Evolutionary conservation across 192 early-diverging fungal genomes (phyloP), one percentile per base, ranked within the genome.

Genomic region (Oehlia diaphana): DNA sequence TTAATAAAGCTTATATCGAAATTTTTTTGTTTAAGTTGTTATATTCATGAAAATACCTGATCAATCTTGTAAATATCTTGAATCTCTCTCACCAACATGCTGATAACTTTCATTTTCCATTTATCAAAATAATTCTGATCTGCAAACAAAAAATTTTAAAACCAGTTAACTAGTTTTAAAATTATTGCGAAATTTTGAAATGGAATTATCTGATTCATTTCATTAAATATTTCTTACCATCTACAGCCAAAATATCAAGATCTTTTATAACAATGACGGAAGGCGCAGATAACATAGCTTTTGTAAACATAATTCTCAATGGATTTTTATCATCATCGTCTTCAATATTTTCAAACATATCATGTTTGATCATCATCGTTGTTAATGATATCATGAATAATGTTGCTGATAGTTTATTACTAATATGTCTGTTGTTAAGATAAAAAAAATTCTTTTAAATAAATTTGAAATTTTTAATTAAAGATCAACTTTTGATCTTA

Each of bases 261-360:
- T 88, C 91, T 47, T 83, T 73, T 14, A 92, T 53, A 0, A 91
- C 49, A 1, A 92, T 69, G 23, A 91, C 84, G 4, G 85, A 84
- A 3, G 91, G 91, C 0, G 81, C 74, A 0, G 73, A 71, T 26
- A 86, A 74, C 42, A 82, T 76, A 0, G 91, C 91, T 37, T 84
- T 81, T 74, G 79, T 79, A 35, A 80, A 89, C 2, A 72, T 77
- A 6, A 62, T 79, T 10, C 78, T 76, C 23, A 79, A 28, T 14
- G 81, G 77, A 3, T 79, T 78, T 3, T 47, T 70, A 0, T 44
- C 72, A 3, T 74, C 71, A 23, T 78, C 72, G 13, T 78, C 79
- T 9, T 37, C 28, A 21, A 68, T 68, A 33, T 83, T 79, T 21
- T 74, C 77, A 65, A 84, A 79, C 31, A 84, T 74, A 12, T 84